Conservation (phyloP, 768 basidiomycete species). For the Rhodotorula kratochvilovae region DNA sequence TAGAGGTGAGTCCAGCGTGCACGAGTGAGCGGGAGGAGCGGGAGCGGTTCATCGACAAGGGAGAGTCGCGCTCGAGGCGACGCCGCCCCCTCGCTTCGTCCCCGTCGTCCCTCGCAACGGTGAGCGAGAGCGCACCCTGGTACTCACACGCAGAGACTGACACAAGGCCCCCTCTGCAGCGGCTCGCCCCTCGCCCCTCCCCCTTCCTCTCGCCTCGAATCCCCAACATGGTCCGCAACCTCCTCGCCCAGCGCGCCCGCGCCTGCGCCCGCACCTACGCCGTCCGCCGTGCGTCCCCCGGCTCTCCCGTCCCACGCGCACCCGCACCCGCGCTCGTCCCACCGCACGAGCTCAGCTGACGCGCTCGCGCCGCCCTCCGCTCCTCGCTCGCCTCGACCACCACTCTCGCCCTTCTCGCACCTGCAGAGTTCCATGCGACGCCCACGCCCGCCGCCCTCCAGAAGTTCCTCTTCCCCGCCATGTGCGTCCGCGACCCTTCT, state of each 20-base stretch:
- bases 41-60: too few species aligned
- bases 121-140: too few species aligned
- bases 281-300: conserved; percentile 15
- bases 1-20: too few species aligned
- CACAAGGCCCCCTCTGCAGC: background rate
- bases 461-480: conserved; percentile 41
- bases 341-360: background rate
- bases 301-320: background rate
- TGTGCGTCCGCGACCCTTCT: conserved; percentile 13
- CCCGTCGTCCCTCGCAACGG: too few species aligned
- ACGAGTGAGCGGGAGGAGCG: too few species aligned
- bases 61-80: too few species aligned
- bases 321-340: background rate
- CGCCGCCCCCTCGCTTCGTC: too few species aligned
- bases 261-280: background rate
- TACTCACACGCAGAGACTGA: background rate
- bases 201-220: background rate
- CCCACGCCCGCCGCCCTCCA: conserved; percentile 22
- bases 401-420: background rate
- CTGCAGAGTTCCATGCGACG: conserved; percentile 31
- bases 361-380: background rate
- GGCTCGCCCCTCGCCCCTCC: background rate
- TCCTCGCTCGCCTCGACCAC: background rate
- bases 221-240: conserved; percentile 8
- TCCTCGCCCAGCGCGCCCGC: conserved; percentile 10